These are phyloP conservation scores for Fonsecaea pedrosoi DNA, from an alignment of 2,329 filamentous ascomycete genomes.

Conservation along the genomic window DNA sequence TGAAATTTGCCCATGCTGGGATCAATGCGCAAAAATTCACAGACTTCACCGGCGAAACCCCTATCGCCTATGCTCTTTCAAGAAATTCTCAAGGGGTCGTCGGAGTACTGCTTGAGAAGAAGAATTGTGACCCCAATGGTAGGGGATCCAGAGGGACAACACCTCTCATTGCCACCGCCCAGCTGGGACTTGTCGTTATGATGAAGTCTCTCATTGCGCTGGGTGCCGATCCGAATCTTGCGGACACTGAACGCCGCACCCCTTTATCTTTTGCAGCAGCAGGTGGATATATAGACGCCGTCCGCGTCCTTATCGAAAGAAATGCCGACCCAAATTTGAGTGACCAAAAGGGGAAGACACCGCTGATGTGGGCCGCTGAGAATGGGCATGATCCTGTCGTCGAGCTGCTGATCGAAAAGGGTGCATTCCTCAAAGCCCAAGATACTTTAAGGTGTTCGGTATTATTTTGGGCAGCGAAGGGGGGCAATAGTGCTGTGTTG, in stretches of 20 bases:
- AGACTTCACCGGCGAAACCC: slow-evolving; percentile 4
- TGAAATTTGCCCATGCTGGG: slow-evolving; percentile 5
- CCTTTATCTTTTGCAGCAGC: slow-evolving; percentile 31
- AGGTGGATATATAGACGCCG: slow-evolving; percentile 21
- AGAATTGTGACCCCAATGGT: slow-evolving; percentile 7
- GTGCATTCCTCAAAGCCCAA: slow-evolving; percentile 6
- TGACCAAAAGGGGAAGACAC: slow-evolving; percentile 22
- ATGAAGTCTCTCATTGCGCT: slow-evolving; percentile 10
- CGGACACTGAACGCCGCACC: slow-evolving; percentile 21
- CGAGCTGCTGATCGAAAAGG: slow-evolving; percentile 1
- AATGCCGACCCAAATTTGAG: slow-evolving; percentile 19
- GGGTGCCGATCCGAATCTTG: slow-evolving; percentile 2
- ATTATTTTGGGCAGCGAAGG: slow-evolving; percentile 13
- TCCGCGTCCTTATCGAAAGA: slow-evolving; percentile 28
- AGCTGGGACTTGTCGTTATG: slow-evolving; percentile 5
- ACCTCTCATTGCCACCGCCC: slow-evolving; percentile 6
- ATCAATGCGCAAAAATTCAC: slow-evolving; percentile 9
- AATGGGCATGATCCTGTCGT: slow-evolving; percentile 27
- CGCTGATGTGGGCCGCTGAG: slow-evolving; percentile 22
- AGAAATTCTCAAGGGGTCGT: background rate
- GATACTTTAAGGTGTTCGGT: slow-evolving; percentile 14
- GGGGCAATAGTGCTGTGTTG: slow-evolving; percentile 11
- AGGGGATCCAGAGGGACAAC: background rate
- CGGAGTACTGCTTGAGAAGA: slow-evolving; percentile 6
- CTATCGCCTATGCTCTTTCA: slow-evolving; percentile 1